These are phyloP conservation scores for Tylopilus rubrobrunneus DNA, from an alignment of 768 basidiomycete species.

Conservation along the genomic window DNA sequence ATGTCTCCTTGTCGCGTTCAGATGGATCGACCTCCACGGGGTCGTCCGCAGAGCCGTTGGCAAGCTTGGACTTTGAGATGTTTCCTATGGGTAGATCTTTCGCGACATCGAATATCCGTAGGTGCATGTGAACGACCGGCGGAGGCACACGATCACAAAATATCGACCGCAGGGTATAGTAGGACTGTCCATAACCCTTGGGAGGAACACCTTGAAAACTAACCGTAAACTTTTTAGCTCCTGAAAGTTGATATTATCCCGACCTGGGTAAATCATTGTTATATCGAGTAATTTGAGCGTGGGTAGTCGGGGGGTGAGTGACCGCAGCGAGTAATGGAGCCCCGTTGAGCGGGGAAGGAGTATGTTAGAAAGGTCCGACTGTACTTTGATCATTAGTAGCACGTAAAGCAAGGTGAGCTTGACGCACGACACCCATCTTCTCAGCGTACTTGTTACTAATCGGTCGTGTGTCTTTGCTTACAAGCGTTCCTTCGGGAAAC, in stretches of 20 bases:
- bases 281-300: conserved; percentile 82
- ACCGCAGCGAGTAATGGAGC: conserved; percentile 77
- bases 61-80: conserved; percentile 35
- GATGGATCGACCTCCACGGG: conserved; percentile 48
- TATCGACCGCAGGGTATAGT: conserved; percentile 86
- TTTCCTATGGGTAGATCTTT: conserved; percentile 68
- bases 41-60: conserved; percentile 27
- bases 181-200: conserved; percentile 78
- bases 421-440: conserved; percentile 81
- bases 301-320: conserved; percentile 73
- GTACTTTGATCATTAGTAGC: conserved; percentile 6
- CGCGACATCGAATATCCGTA: conserved; percentile 72
- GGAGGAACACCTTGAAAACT: conserved; percentile 61
- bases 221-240: not conserved
- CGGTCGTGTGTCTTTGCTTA: conserved; percentile 81
- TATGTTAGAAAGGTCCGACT: conserved; percentile 79
- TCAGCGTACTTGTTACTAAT: conserved; percentile 85
- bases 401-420: conserved; percentile 2
- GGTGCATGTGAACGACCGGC: conserved; percentile 82
- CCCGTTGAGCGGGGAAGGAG: conserved; percentile 93
- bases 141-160: conserved; percentile 80
- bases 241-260: not conserved
- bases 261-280: conserved; percentile 89
- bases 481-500: conserved; percentile 95
- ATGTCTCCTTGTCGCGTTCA: conserved; percentile 54